Conservation (phyloP, 108 stramenopile genomes). For the Discostella stelligeroides region DNA sequence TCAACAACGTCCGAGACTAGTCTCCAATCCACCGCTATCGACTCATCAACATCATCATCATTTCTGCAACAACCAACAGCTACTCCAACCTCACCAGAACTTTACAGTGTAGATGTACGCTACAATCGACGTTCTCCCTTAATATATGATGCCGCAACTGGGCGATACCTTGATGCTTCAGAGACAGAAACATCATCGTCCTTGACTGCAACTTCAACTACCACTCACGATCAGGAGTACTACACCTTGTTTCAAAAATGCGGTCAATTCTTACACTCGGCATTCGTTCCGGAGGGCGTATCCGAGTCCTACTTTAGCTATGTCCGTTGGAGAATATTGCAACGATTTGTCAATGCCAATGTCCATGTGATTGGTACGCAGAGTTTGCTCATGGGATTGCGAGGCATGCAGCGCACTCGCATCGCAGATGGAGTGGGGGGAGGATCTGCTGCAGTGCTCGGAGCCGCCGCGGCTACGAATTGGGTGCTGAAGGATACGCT, state of each 20-base stretch:
- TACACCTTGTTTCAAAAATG: neutral
- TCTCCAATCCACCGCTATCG: neutral
- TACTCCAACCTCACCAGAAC: conserved; percentile 11
- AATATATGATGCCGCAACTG: conserved; percentile 29
- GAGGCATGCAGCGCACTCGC: conserved; percentile 63
- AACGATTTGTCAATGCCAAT: conserved; percentile 90
- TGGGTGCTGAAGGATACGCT: conserved; percentile 96
- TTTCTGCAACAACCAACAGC: neutral
- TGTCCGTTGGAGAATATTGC: conserved; percentile 84
- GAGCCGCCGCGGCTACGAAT: conserved; percentile 88
- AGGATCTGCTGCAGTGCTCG: conserved; percentile 34
- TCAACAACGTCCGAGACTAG: too few relatives aligned
- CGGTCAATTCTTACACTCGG: conserved; percentile 35
- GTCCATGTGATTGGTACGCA: conserved; percentile 93
- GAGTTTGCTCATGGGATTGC: conserved; percentile 84
- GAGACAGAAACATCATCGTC: conserved; percentile 12
- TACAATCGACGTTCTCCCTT: conserved; percentile 42
- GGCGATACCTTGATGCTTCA: conserved; percentile 41
- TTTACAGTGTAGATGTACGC: conserved; percentile 47
- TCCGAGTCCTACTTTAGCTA: conserved; percentile 83
- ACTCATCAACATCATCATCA: neutral
- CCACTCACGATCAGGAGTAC: neutral
- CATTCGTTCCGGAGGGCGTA: conserved; percentile 88
- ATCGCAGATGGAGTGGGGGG: neutral
- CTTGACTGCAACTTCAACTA: neutral